A percentile compares a stretch with the other conserved stretches of the same genome.
Conservation (phyloP, 2,329 filamentous ascomycete genomes). For the Diaporthe helianthi region DNA sequence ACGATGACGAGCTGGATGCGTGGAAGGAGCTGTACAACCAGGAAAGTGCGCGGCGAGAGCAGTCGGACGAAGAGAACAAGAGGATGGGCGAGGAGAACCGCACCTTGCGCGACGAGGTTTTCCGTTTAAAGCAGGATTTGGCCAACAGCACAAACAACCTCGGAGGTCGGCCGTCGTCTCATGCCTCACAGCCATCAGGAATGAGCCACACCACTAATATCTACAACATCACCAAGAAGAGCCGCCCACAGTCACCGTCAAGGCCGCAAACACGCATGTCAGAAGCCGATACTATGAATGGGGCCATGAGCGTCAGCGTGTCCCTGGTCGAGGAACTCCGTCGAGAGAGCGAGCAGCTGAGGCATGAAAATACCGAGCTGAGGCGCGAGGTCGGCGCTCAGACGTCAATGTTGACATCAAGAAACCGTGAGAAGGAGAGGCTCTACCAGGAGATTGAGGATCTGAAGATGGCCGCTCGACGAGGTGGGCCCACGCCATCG, state of each 20-base stretch:
- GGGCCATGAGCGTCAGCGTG: constrained; percentile 58
- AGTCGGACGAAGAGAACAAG: constrained; percentile 88
- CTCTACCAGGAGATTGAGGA: constrained; percentile 98
- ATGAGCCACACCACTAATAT: constrained; percentile 70
- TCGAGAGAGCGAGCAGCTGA: constrained; percentile 74
- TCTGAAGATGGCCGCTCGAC: constrained; percentile 84
- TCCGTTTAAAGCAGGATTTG: constrained; percentile 71
- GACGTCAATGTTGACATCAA: constrained; percentile 95
- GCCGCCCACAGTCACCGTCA: constrained; percentile 53
- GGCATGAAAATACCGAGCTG: constrained; percentile 91
- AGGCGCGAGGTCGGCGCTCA: constrained; percentile 93
- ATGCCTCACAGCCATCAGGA: constrained; percentile 36
- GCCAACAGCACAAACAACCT: constrained; percentile 41
- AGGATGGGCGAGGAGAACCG: constrained; percentile 82
- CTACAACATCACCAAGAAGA: constrained; percentile 68
- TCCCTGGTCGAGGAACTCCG: constrained; percentile 80
- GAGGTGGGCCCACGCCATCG: constrained; percentile 67
- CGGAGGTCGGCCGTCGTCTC: constrained; percentile 34
- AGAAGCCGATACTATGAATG: constrained; percentile 58
- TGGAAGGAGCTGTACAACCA: constrained; percentile 72
- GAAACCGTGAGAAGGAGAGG: constrained; percentile 93
- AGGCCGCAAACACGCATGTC: constrained; percentile 59
- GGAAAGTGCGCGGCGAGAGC: constrained; percentile 86
- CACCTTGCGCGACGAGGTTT: constrained; percentile 82
- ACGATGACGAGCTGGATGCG: constrained; percentile 52